Evolutionary conservation across 148 eudicot species (phyloP).

Genomic region (Nyssa sinensis): DNA sequence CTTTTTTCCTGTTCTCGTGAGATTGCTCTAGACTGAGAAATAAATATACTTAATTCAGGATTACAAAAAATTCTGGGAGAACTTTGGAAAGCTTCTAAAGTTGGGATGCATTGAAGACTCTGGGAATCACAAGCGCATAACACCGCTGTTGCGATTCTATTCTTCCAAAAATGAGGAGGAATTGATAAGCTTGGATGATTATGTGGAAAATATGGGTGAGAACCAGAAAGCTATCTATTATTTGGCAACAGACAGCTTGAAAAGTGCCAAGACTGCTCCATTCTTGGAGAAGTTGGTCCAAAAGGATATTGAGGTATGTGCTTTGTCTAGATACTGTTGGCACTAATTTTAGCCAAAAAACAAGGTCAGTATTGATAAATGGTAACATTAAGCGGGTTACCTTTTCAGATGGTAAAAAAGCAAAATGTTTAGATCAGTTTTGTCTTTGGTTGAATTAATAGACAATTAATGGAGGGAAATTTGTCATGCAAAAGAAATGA

Average conservation of each 20-base stretch:
- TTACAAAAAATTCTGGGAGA: slow-evolving; percentile 98
- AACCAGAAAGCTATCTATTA: slow-evolving; percentile 94
- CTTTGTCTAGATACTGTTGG: background rate
- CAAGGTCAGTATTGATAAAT: background rate
- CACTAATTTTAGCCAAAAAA: background rate
- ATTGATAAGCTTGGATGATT: slow-evolving; percentile 87
- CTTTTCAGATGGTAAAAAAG: background rate
- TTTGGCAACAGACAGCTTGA: slow-evolving; percentile 90
- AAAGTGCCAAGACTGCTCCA: slow-evolving; percentile 94
- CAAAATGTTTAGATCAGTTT: background rate
- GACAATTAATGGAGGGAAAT: background rate
- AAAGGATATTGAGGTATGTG: slow-evolving; percentile 83
- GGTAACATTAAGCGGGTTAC: background rate
- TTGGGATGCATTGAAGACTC: slow-evolving; percentile 95
- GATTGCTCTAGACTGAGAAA: background rate
- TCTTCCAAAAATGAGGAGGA: slow-evolving; percentile 91
- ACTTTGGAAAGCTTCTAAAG: slow-evolving; percentile 90
- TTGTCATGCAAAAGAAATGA: background rate
- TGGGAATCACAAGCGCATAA: slow-evolving; percentile 89
- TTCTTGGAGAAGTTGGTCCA: slow-evolving; percentile 92
- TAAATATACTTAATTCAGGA: slow-evolving; percentile 43
- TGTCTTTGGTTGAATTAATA: background rate
- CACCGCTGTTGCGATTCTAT: slow-evolving; percentile 76
- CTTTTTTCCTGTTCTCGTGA: background rate
- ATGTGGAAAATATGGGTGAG: slow-evolving; percentile 94